These are phyloP conservation scores for Xylariaceae sp. DNA, from an alignment of 2,329 filamentous ascomycete species.

Conservation along the genomic window DNA sequence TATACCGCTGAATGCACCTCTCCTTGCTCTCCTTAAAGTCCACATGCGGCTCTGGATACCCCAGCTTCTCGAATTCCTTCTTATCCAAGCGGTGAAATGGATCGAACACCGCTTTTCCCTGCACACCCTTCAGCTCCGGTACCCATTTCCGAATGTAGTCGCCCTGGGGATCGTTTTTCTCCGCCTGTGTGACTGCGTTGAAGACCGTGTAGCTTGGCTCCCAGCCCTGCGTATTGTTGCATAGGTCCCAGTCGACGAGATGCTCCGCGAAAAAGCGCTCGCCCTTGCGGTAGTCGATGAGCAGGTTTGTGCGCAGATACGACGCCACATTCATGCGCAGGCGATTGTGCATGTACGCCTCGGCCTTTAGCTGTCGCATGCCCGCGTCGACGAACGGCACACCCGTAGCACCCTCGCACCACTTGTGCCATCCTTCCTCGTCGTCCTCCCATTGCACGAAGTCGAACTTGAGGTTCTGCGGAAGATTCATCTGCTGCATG, in stretches of 20 bases:
- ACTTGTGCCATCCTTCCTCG: conserved; percentile 51
- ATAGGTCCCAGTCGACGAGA: conserved; percentile 59
- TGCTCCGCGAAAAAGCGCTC: conserved; percentile 62
- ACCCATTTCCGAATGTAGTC: conserved; percentile 65
- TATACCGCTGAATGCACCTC: conserved; percentile 58
- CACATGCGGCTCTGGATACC: conserved; percentile 60
- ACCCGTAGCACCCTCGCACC: conserved; percentile 58
- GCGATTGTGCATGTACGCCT: conserved; percentile 64
- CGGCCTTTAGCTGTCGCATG: conserved; percentile 47
- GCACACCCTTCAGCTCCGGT: conserved; percentile 52
- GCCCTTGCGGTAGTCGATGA: conserved; percentile 62
- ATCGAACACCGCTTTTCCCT: conserved; percentile 60
- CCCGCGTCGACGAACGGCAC: conserved; percentile 65
- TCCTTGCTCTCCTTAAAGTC: conserved; percentile 56
- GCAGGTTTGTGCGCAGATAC: conserved; percentile 60
- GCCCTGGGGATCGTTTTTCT: conserved; percentile 62
- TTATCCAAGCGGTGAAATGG: conserved; percentile 53
- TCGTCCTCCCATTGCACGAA: conserved; percentile 65
- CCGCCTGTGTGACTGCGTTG: conserved; percentile 63
- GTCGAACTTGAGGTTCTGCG: conserved; percentile 67
- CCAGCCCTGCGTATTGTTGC: conserved; percentile 62
- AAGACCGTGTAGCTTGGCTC: conserved; percentile 71
- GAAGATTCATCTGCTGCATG: conserved; percentile 73
- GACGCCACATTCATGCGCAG: conserved; percentile 61
- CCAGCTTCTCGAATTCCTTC: conserved; percentile 45